Evolutionary conservation across 169 alveolate genomes (phyloP), one percentile per base, ranked within the genome.

Genomic region (Eimeria acervulina): DNA sequence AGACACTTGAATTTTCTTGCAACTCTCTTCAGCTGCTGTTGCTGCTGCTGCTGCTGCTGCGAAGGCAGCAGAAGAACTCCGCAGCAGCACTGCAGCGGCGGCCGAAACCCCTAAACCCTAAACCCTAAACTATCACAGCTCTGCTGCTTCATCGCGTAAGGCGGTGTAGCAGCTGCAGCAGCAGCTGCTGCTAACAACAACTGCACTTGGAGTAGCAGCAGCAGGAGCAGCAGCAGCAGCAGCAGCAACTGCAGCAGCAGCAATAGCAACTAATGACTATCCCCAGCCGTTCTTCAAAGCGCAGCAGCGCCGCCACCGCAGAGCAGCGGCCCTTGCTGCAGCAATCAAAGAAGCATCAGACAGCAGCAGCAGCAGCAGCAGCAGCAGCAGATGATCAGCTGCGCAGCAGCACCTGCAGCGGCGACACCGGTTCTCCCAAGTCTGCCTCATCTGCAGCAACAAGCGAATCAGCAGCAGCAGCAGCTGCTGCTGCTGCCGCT

Each of bases 201-300:
- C 84, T n/a, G 47, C 84, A 10, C 63, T 28, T 17, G 36, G 31
- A 78, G 23, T 7, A 78, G 63, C 63, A n/a, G 88, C 88, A 28
- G 63, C 88, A 78, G 88, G 61, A 31, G 88, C 55, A 40, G 85
- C 33, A 78, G 63, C 63, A n/a, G 88, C 88, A 28, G 63, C 88
- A 78, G 88, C 88, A 31, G 88, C 55, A 40, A 28, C 89, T 38
- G 66, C 89, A 36, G 89, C 66, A 40, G 89, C 89, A 78, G 51
- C 89, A 78, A 63, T 63, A 78, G 38, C 84, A 72, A 23, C 52
- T 51, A 0, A 63, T 63, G 74, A 63, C 74, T 21, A 59, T 38
- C 33, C 89, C 38, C 21, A 63, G 63, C 36, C 89, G 63, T 23
- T 63, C 63, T 26, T 31, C 63, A 12, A 78, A 78, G 89, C 89